Conservation (phyloP, 225 moss, liverwort and hornwort species). For the Straminergon stramineum region DNA sequence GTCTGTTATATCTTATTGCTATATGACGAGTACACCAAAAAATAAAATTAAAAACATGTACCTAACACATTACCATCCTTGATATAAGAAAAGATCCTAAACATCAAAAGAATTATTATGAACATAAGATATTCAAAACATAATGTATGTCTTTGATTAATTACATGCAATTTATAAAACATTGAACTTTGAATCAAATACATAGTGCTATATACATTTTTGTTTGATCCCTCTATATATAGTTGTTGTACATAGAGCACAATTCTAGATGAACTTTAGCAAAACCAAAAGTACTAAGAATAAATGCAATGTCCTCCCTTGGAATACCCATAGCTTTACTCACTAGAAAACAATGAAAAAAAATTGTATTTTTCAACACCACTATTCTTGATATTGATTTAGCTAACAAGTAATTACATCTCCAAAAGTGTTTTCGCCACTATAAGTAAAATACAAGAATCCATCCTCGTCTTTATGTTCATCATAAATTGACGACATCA, state of each 20-base stretch:
- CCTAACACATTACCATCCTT: neutral
- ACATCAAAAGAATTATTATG: neutral
- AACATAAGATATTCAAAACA: neutral
- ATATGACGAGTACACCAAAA: neutral
- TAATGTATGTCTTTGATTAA: neutral
- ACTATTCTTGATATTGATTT: neutral
- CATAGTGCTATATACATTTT: conserved; percentile 13
- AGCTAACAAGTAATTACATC: conserved; percentile 20
- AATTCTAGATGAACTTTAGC: neutral
- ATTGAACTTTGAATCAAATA: neutral
- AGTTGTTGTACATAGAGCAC: neutral
- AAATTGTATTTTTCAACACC: neutral
- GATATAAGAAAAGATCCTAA: neutral
- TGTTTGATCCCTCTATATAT: neutral
- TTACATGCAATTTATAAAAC: neutral
- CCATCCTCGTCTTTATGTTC: conserved; percentile 85
- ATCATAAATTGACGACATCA: conserved; percentile 85
- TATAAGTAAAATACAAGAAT: conserved; percentile 76
- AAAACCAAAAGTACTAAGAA: neutral
- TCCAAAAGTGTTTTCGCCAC: conserved; percentile 80
- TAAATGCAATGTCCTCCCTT: neutral
- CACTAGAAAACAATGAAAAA: neutral
- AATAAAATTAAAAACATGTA: neutral
- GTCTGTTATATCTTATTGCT: neutral
- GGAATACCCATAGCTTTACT: neutral